A percentile compares a stretch with the other conserved stretches of the same genome.
Evolutionary conservation across 495 filamentous ascomycete genomes (phyloP).

Genomic region (Apiosordaria backusii): DNA sequence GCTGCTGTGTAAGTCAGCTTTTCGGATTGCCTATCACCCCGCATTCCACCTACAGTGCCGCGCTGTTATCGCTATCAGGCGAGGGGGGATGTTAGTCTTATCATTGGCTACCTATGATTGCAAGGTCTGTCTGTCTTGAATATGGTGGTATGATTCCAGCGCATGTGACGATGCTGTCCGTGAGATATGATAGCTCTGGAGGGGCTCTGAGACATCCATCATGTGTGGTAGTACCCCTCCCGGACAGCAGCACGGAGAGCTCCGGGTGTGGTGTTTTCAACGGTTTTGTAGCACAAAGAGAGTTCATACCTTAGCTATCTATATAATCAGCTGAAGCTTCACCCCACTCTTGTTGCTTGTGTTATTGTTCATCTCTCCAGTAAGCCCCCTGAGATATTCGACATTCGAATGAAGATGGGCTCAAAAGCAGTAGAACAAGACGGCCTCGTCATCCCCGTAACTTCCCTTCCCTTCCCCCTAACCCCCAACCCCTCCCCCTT

Average conservation of each 20-base stretch:
- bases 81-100: neutral
- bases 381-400: neutral
- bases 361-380: neutral
- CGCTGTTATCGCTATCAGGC: neutral
- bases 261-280: neutral
- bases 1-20: neutral
- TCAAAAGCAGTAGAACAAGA: constrained; percentile 61
- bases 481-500: constrained; percentile 15
- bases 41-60: constrained; percentile 2
- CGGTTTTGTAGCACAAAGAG: neutral
- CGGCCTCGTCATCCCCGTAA: constrained; percentile 66
- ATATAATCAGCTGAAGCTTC: neutral
- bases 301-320: neutral
- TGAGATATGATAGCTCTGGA: neutral
- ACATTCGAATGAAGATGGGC: constrained; percentile 37
- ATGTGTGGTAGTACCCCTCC: neutral
- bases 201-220: neutral
- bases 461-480: neutral
- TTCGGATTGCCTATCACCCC: neutral
- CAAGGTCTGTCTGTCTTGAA: neutral
- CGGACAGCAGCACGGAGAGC: neutral
- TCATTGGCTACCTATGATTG: neutral
- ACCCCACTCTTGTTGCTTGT: neutral
- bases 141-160: too few species aligned
- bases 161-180: neutral